Base-by-base conservation (phyloP, 2,329 filamentous ascomycete species). In the Fusarium sp. region DNA sequence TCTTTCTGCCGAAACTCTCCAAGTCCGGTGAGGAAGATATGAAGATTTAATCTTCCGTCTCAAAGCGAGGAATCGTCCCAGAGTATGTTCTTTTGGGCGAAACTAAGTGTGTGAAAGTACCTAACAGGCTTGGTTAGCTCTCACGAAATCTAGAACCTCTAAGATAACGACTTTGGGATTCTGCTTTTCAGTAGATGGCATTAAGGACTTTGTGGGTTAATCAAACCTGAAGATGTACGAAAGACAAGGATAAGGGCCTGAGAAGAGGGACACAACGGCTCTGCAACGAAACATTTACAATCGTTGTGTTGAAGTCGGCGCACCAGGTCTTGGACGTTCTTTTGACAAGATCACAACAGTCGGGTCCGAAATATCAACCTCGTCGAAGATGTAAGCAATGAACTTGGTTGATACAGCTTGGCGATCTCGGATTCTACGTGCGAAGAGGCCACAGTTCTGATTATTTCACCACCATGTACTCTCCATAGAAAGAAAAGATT, bases 1-100 rank as follows among this genome's bases (percentile, higher is more conserved):
- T 63, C 46, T 15, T 53, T 57, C 36, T 57, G 53, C n/a, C 69
- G 63, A 32, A 71, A 55, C 13, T 48, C 43, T 14, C 53, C 49
- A 31, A 69, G 70, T 1, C 68, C 65, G 14, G 60, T 27, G 2
- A 69, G 39, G 23, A 53, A 61, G 9, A 53, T 13, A 43, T 1
- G 45, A 36, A 5, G 8, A 53, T 44, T 41, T 17, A 50, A 57
- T 14, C 31, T 4, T 17, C 21, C 4, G 53, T 44, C 1, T 53
- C 46, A 9, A 79, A 73, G 3, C 76, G 45, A 5, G 80, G 48
- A 11, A 79, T 64, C 0, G 69, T 77, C 31, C 82, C 79, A 1
- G 79, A 79, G 0, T 15, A 82, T 76, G 44, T 75, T 78, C 59
- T 81, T 82, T 68, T 82, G 79, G 3, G 82, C 79, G 38, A 81